Evolutionary conservation across 192 early-diverging fungal genomes (phyloP), one percentile per base, ranked within the genome.

Genomic region (Geranomyces variabilis): DNA sequence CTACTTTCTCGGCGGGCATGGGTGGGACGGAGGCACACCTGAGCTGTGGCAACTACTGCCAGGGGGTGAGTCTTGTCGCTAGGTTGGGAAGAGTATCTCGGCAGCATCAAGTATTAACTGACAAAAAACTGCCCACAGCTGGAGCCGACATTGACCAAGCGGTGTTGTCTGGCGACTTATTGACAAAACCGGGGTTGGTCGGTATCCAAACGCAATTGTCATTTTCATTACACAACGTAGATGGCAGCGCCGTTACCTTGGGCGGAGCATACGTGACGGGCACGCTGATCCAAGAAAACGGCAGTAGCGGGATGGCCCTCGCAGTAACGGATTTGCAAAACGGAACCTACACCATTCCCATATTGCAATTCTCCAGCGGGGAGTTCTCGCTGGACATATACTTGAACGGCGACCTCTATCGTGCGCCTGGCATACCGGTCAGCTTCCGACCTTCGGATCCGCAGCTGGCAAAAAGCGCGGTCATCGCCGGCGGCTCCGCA

Each of bases 291-390:
- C 5, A 4, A n/a, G 31, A n/a, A 19, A 33, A 7, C 58, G 17
- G 17, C 15, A 29, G 30, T 8, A 60, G 17, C 58, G 31, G 31
- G 17, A 26, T 33, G 9, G 58, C 17, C 2, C 58, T 60, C 22
- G 22, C 29, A 7, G 58, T 7, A 33, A 24, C 17, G 30, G 58
- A 60, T 33, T 19, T 60, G 19, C 22, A 7, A 3, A 60, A 60
- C 26, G 58, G 58, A 29, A 60, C 58, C 28, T 60, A 60, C 29
- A 60, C 58, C 4, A 19, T 60, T 29, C 15, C 17, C 58, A 60
- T 60, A 6, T 1, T 3, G 58, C 58, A 26, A 17, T 60, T 60
- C 58, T 19, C 31, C 6, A 60, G 58, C 58, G 58, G 58, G 17
- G 17, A n/a, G 7, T 60, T 28, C 26, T 26, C 26, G 5, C 58